A percentile compares a stretch with the other conserved stretches of the same genome.
These are phyloP conservation scores for Fusarium goolgardi DNA, from an alignment of 2,329 filamentous ascomycete species.

Conservation along the genomic window DNA sequence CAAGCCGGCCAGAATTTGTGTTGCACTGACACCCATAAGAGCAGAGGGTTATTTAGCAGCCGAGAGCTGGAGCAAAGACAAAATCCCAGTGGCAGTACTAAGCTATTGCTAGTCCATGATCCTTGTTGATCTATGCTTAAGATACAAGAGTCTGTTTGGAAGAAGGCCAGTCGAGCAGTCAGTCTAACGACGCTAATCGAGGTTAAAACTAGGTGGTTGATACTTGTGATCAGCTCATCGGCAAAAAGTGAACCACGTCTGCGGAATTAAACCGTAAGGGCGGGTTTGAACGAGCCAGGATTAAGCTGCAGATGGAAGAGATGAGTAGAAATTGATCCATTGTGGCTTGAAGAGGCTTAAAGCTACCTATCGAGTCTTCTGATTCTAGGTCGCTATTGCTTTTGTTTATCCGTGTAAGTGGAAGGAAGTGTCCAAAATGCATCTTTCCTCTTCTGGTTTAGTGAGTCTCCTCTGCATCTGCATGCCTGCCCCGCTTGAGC, in stretches of 20 bases:
- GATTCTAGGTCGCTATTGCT: constrained; percentile 9
- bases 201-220: constrained; percentile 8
- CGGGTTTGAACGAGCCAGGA: constrained; percentile 6
- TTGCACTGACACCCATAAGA: constrained; percentile 14
- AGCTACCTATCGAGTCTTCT: constrained; percentile 24
- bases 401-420: constrained; percentile 16
- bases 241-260: constrained; percentile 16
- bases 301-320: constrained; percentile 28
- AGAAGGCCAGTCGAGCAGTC: neutral
- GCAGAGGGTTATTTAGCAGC: constrained; percentile 1
- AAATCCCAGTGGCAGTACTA: constrained; percentile 1
- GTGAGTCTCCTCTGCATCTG: neutral
- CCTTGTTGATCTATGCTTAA: constrained; percentile 15
- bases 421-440: neutral
- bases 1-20: constrained; percentile 5
- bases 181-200: constrained; percentile 20
- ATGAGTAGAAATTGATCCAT: constrained; percentile 24
- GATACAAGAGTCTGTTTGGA: neutral
- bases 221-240: constrained; percentile 14
- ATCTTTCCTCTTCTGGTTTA: neutral
- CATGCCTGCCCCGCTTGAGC: neutral
- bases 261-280: constrained; percentile 24
- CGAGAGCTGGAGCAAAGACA: constrained; percentile 15
- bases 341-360: constrained; percentile 36
- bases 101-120: constrained; percentile 1